phyloP scores from a whole-genome alignment of 2,329 filamentous ascomycete species.

The Penicillium oxalicum region DNA sequence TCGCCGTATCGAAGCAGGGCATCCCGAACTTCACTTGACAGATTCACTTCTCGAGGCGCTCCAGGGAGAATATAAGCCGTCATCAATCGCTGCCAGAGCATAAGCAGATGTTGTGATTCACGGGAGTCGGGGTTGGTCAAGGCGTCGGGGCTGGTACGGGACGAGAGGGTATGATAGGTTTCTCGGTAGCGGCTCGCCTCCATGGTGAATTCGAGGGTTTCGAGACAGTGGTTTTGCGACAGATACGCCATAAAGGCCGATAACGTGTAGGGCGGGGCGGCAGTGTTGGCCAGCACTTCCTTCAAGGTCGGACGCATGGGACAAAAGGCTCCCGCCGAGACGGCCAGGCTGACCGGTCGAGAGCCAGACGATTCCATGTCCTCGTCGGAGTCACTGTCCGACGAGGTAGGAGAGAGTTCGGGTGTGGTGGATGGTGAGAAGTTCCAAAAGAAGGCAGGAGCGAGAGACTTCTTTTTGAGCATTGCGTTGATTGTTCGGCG shows the following conservation, averaged over 20 bases:
- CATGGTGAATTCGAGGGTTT: constrained; percentile 94
- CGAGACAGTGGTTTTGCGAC: constrained; percentile 93
- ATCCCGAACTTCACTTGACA: constrained; percentile 80
- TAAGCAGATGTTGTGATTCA: constrained; percentile 63
- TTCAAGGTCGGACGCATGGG: constrained; percentile 64
- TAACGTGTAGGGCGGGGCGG: constrained; percentile 82
- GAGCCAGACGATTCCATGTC: constrained; percentile 38
- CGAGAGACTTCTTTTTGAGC: constrained; percentile 34
- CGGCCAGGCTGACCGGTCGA: constrained; percentile 40
- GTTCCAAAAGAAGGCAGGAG: constrained; percentile 34
- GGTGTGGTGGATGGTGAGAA: constrained; percentile 41
- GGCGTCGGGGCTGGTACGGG: constrained; percentile 42
- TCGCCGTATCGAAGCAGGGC: constrained; percentile 62
- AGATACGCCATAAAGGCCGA: constrained; percentile 93
- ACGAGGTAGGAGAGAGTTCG: constrained; percentile 39
- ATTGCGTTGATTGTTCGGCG: constrained; percentile 31
- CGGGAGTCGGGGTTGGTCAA: constrained; percentile 46
- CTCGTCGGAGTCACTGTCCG: constrained; percentile 42
- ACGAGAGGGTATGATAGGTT: constrained; percentile 56
- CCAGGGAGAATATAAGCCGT: constrained; percentile 85
- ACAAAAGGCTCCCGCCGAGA: constrained; percentile 35
- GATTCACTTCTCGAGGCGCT: constrained; percentile 80
- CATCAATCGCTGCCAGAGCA: constrained; percentile 81
- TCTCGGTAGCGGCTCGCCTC: constrained; percentile 81
- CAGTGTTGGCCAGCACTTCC: constrained; percentile 81